These are phyloP conservation scores for Kuraishia molischiana DNA, from an alignment of 805 yeast genomes.

Conservation along the genomic window DNA sequence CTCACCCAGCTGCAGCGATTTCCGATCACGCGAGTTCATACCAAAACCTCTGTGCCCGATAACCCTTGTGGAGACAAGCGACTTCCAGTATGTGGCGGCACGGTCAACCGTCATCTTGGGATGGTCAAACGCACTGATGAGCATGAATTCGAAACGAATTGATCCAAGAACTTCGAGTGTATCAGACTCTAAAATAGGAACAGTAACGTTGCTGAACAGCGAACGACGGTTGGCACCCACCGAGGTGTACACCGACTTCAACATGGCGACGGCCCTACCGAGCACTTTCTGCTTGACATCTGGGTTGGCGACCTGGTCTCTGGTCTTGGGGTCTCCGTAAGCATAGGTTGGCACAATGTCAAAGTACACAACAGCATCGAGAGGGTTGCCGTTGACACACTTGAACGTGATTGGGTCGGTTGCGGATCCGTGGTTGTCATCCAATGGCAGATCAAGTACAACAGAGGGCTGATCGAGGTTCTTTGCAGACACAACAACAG, in stretches of 20 bases:
- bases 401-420: conserved; percentile 71
- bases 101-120: conserved; percentile 54
- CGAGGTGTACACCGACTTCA: conserved; percentile 49
- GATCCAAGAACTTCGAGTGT: conserved; percentile 71
- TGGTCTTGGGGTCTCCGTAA: conserved; percentile 19
- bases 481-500: conserved; percentile 49
- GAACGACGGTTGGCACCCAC: conserved; percentile 65
- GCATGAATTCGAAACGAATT: conserved; percentile 63
- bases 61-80: conserved; percentile 77
- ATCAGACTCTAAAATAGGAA: conserved; percentile 68
- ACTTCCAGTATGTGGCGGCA: conserved; percentile 85
- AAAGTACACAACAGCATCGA: conserved; percentile 55
- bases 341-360: conserved; percentile 89
- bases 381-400: conserved; percentile 35
- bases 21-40: conserved; percentile 62
- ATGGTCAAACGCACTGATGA: conserved; percentile 66
- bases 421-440: conserved; percentile 62
- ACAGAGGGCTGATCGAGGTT: conserved; percentile 42
- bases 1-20: conserved; percentile 86
- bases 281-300: conserved; percentile 28
- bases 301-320: conserved; percentile 8
- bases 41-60: conserved; percentile 97
- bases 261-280: conserved; percentile 78
- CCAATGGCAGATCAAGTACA: conserved; percentile 70
- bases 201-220: conserved; percentile 50